Evolutionary conservation across 345 rosid species (phyloP), one percentile per base, ranked within the genome.

Genomic region (Raphanus sativus): DNA sequence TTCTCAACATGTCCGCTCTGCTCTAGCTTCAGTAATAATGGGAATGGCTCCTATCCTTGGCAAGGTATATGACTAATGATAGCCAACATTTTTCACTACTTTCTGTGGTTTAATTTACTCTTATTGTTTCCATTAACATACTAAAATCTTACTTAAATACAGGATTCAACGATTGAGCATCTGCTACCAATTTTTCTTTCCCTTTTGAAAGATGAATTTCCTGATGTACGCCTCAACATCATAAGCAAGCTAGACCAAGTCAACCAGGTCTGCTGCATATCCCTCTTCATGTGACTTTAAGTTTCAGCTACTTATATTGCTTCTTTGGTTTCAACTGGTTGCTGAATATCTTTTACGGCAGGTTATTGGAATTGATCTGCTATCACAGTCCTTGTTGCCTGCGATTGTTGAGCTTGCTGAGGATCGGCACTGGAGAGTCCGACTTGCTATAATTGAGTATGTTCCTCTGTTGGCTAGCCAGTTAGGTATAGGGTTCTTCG

Each of bases 241-340:
- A 95, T 95, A 67, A 91, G 98, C 93, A 95, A 95, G 89, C 96
- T 95, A 66, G 99, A 95, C 81, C 97, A 95, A 92, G 99, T 95
- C 70, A 95, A 95, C 80, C 98, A 95, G 99, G 99, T 95, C 73
- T 81, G 90, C 16, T 67, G 16, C 32, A 11, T 59, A 55, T 25
- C 63, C 63, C 12, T 8, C 61, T 55, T 29, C 38, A 13, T n/a
- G 42, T 73, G 0, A 24, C 28, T 42, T 42, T 25, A 32, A 32
- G 33, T 67, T 13, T 69, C 11, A 54, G 42, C 16, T 64, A 69
- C 55, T 12, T 38, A 0, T 30, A 69, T 5, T 54, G 7, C 58
- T 21, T 67, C 38, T 12, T 26, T 75, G 13, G 11, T 1, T 30
- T 40, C 25, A 12, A 16, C 4, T 61, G 32, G 66, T 69, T 17